phyloP scores from a whole-genome alignment of 192 early-diverging fungal genomes.

The Diversispora eburnea region DNA sequence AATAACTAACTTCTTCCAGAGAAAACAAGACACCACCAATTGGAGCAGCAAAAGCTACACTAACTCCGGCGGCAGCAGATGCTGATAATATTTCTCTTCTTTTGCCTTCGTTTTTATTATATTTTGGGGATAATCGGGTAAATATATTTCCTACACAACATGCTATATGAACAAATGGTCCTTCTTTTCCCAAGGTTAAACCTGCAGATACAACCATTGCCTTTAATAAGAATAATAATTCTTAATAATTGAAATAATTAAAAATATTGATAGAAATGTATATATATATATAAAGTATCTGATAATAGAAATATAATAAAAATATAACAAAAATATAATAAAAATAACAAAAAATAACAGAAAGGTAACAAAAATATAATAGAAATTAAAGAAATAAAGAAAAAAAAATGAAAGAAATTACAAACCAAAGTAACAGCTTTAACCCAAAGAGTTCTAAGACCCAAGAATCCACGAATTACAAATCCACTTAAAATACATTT shows the following conservation, averaged over 20 bases:
- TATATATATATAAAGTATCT: background rate
- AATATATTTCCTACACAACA: conserved; percentile 90
- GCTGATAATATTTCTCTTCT: conserved; percentile 80
- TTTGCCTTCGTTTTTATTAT: conserved; percentile 77
- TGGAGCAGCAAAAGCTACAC: conserved; percentile 95
- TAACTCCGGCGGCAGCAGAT: conserved; percentile 89
- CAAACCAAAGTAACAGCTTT: conserved; percentile 84
- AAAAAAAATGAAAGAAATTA: background rate
- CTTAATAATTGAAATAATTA: background rate
- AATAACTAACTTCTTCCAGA: conserved; percentile 65
- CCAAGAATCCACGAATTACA: conserved; percentile 90
- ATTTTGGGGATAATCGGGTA: conserved; percentile 73
- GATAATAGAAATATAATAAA: background rate
- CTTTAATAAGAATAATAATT: conserved; percentile 29
- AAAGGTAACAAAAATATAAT: background rate
- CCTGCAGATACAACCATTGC: conserved; percentile 83
- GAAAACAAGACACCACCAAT: conserved; percentile 83
- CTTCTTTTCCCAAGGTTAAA: conserved; percentile 91
- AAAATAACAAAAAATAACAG: no score
- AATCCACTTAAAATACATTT: conserved; percentile 86
- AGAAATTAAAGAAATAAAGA: background rate
- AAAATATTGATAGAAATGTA: background rate
- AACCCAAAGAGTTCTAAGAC: conserved; percentile 83
- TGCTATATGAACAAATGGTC: conserved; percentile 92
- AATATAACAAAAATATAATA: background rate